Base-by-base conservation (phyloP, 2,329 filamentous ascomycete genomes). In the Penicillium sp. region DNA sequence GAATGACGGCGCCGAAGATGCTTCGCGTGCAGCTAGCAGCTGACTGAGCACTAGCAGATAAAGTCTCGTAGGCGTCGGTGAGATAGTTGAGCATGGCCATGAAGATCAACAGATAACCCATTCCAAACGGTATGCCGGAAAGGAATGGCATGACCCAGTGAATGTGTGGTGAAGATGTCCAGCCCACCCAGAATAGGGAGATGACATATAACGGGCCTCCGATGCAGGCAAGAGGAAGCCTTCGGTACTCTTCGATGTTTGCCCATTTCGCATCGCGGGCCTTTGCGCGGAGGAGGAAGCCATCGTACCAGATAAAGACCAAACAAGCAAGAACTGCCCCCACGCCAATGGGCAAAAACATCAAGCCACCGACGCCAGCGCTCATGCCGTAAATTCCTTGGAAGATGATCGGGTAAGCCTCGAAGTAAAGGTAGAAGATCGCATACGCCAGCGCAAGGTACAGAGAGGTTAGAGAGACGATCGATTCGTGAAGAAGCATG, bases 331-430 rank as follows among this genome's bases (percentile, higher is more conserved):
- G 64, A 36, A 81, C 51, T 25, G 82, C 80, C 18, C 89, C 88
- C 9, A 81, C 72, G 40, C 82, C 84, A 51, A 92, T 72, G 0
- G 70, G 69, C 20, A 72, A 35, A 40, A 72, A 73, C 43, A 65
- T 65, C 9, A 71, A 43, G 20, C 67, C 68, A 9, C 66, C 61
- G 10, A 72, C 50, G 11, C 69, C 69, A 10, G 68, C 55, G 46
- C 63, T 69, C 64, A 70, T 71, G 24, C 64, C 63, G 48, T 73
- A 73, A 2, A 72, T 63, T 6, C 62, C 65, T 55, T 80, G 75
- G 69, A 89, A 92, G 58, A 90, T 86, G 55, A 85, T 76, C 5
- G 84, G 84, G 65, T 86, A 92, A 9, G 86, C 85, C 69, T 90
- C 83, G 59, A 92, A 90, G 65, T 85, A 89, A 70, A 92, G 87